Evolutionary conservation across 768 basidiomycete species (phyloP), one percentile per base, ranked within the genome.

Genomic region (Auricularia heimuer): DNA sequence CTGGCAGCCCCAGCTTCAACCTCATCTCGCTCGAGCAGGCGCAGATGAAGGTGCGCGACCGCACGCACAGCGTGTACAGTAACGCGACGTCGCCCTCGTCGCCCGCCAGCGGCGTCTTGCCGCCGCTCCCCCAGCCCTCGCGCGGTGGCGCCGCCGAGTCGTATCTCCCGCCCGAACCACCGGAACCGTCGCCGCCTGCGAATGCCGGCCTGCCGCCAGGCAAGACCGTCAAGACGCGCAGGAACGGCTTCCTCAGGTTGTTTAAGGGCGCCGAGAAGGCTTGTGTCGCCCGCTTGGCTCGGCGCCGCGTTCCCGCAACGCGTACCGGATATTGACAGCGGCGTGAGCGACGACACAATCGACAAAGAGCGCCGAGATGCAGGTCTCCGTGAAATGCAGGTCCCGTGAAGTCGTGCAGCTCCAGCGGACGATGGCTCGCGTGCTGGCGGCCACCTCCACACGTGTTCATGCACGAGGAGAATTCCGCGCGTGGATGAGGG

Each of bases 21-120:
- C 81, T 92, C 45, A 91, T 92, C 62, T 83, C 88, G 3, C 78
- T 92, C 63, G 87, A 91, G 70, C 88, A 92, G 76, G 90, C 90
- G 3, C 84, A 89, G 69, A 88, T 85, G 11, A 83, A 76, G 64
- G 75, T 74, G 3, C 75, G 78, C 64, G 80, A 87, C 71, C 83
- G 87, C 62, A 77, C 82, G 56, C 83, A 86, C 62, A 82, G 79
- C 68, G 75, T 75, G 42, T n/a, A 81, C 82, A 3, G 73, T 72
- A 51, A 7, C 56, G 34, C 54, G 51, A 37, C 44, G 18, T 54
- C 54, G 54, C 47, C 54, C 21, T 37, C 47, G 39, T 62, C 66
- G 3, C 63, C 56, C 2, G 39, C 34, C 12, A 34, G 35, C 34
- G 44, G 24, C 39, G 44, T n/a, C 69, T 63, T 65, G 72, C 1